Conservation (phyloP, 495 filamentous ascomycete species). For the Bacidia gigantensis region DNA sequence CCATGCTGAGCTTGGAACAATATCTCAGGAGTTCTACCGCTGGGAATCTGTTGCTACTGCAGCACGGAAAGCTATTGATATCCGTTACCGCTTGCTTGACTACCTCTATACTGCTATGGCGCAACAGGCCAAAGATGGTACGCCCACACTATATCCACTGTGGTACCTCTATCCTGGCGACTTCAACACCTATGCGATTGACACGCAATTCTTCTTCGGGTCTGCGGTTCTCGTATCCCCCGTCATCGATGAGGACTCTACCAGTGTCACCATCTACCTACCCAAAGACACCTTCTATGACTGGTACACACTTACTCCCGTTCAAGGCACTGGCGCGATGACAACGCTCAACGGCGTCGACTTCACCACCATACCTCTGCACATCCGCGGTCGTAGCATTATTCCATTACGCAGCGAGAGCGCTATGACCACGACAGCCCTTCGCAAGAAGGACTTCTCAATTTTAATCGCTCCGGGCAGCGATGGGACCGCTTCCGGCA, state of each 20-base stretch:
- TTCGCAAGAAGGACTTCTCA: conserved; percentile 54
- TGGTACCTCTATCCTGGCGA: conserved; percentile 63
- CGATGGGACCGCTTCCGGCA: conserved; percentile 34
- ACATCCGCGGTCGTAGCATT: conserved; percentile 56
- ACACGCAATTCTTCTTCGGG: conserved; percentile 65
- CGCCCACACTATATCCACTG: conserved; percentile 53
- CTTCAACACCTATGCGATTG: conserved; percentile 41
- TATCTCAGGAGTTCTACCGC: conserved; percentile 66
- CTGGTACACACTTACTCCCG: conserved; percentile 45
- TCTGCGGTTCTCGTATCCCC: conserved; percentile 57
- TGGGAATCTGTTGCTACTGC: conserved; percentile 51
- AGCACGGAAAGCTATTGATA: conserved; percentile 57
- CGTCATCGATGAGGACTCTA: conserved; percentile 49
- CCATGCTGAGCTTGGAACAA: conserved; percentile 42
- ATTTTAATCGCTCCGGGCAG: conserved; percentile 50
- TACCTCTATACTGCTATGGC: conserved; percentile 72
- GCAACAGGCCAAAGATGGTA: conserved; percentile 49
- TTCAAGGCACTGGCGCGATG: conserved; percentile 42
- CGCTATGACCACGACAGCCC: conserved; percentile 55
- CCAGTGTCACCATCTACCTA: conserved; percentile 56
- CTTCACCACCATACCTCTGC: conserved; percentile 57
- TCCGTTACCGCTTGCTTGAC: conserved; percentile 62
- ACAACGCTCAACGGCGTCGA: conserved; percentile 40
- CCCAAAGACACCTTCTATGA: conserved; percentile 68
- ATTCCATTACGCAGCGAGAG: conserved; percentile 47